Evolutionary conservation across 139 green algal genomes (phyloP).

Genomic region (Astrephomene gubernaculifera): DNA sequence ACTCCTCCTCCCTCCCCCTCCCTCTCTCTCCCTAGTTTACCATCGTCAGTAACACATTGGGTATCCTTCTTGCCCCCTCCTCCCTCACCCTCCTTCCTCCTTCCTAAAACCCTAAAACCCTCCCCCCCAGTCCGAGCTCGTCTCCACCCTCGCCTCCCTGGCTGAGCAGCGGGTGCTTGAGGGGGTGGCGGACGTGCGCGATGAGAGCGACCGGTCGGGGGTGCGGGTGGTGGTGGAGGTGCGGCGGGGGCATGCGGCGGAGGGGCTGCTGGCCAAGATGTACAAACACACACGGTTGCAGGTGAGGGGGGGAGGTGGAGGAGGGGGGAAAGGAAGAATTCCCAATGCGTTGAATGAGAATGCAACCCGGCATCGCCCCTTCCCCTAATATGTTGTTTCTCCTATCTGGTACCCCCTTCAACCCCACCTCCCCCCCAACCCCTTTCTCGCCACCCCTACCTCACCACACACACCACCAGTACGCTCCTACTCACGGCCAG

Average conservation of each 20-base stretch:
- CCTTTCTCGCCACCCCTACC: not conserved
- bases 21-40: not conserved
- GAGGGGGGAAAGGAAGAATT: no score
- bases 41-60: no score
- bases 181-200: constrained; percentile 90
- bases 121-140: constrained; percentile 71
- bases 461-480: no score
- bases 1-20: not conserved
- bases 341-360: no score
- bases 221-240: constrained; percentile 94
- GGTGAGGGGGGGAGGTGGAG: no score
- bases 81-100: not conserved
- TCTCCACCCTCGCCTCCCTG: constrained; percentile 86
- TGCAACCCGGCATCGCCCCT: not conserved
- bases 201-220: constrained; percentile 94
- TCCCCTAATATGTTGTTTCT: no score
- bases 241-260: constrained; percentile 60
- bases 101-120: not conserved
- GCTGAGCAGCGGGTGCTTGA: constrained; percentile 82
- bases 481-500: not conserved
- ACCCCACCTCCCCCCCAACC: not conserved
- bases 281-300: constrained; percentile 90
- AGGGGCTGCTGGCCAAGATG: constrained; percentile 81
- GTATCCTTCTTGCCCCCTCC: no score
- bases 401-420: no score